A percentile compares a stretch with the other conserved stretches of the same genome.
Conservation (phyloP, 2,329 filamentous ascomycete species). For the Aspergillus sp. region DNA sequence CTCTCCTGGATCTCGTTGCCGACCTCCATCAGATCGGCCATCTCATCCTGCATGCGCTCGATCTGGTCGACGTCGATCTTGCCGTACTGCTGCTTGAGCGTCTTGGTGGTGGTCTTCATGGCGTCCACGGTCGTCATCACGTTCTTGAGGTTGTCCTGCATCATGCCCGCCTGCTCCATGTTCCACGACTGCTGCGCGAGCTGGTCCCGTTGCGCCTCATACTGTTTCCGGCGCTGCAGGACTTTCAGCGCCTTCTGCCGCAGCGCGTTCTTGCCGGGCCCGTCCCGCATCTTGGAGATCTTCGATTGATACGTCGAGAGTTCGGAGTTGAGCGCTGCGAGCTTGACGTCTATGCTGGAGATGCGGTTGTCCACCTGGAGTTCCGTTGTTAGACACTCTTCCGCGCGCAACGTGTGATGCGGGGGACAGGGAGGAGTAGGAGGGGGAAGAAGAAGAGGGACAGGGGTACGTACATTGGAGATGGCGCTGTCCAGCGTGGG, state of each 20-base stretch:
- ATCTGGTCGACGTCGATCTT: constrained; percentile 98
- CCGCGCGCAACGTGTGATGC: constrained; percentile 5
- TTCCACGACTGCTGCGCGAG: constrained; percentile 95
- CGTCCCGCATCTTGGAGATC: constrained; percentile 89
- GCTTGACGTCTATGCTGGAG: constrained; percentile 88
- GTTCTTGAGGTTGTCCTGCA: constrained; percentile 98
- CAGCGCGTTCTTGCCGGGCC: constrained; percentile 86
- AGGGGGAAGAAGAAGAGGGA: constrained; percentile 4
- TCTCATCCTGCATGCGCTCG: constrained; percentile 95
- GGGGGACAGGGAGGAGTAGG: constrained; percentile 2
- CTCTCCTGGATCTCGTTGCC: constrained; percentile 98
- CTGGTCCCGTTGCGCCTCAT: constrained; percentile 91
- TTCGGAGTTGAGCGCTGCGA: constrained; percentile 87
- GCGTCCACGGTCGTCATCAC: constrained; percentile 98
- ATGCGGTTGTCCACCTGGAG: constrained; percentile 73
- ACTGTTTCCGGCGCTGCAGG: constrained; percentile 87
- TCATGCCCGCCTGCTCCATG: constrained; percentile 97
- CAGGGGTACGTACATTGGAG: constrained; percentile 59
- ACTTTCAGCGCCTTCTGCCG: constrained; percentile 94
- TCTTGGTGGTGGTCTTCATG: constrained; percentile 95
- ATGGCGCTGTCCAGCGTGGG: constrained; percentile 84
- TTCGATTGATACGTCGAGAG: constrained; percentile 84
- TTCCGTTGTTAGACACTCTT: not conserved
- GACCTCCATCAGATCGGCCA: constrained; percentile 96
- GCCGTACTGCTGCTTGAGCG: constrained; percentile 88